phyloP scores from a whole-genome alignment of 208 protist species.

The Tritrichomonas musculus region DNA sequence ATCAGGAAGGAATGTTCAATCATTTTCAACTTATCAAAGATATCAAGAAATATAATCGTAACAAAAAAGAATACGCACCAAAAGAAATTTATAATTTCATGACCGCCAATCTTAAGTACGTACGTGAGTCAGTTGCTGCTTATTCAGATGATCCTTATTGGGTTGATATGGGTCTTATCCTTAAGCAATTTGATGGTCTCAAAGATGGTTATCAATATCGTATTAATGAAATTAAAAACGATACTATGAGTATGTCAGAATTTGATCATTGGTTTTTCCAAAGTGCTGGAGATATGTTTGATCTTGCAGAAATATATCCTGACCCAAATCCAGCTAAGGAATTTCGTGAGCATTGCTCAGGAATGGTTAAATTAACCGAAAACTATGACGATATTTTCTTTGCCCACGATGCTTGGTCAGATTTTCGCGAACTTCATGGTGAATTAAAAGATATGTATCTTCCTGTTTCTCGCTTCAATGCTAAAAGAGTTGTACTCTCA shows the following conservation, averaged over 20 bases:
- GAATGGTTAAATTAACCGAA: not conserved
- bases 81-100: not conserved
- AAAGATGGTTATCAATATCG: not conserved
- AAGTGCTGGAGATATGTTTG: conserved; percentile 14
- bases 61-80: not conserved
- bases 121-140: not conserved
- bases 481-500: not conserved
- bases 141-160: not conserved
- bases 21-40: not conserved
- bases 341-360: not conserved
- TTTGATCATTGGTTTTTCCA: conserved; percentile 34
- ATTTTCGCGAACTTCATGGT: conserved; percentile 7
- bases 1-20: not conserved
- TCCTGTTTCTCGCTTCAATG: not conserved
- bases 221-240: not conserved
- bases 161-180: not conserved
- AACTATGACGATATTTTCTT: conserved; percentile 16
- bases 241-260: not conserved
- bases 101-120: not conserved
- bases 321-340: not conserved
- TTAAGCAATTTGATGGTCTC: not conserved
- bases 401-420: conserved; percentile 3
- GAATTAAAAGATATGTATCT: not conserved
- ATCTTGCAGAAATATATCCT: not conserved
- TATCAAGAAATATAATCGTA: not conserved